A percentile compares a stretch with the other conserved stretches of the same genome.
Evolutionary conservation across 1,284 basidiomycete species (phyloP).

Genomic region (Irpex lacteus): DNA sequence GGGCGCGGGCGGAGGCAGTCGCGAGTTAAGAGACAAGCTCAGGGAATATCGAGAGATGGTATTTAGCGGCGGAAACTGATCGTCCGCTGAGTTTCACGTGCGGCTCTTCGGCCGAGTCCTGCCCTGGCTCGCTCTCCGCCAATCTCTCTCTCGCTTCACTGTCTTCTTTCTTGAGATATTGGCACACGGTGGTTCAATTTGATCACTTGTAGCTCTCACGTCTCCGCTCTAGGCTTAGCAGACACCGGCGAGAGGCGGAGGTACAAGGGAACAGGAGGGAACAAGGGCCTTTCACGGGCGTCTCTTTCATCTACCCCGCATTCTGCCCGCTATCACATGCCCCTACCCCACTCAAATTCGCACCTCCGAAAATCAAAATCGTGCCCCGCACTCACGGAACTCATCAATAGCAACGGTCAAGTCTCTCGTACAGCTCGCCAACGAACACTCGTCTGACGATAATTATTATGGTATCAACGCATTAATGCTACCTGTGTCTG

Average conservation of each 20-base stretch:
- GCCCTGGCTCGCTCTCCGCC: neutral
- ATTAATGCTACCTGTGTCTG: neutral
- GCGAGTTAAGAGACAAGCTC: neutral
- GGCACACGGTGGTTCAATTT: neutral
- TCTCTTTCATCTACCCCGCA: neutral
- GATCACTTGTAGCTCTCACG: neutral
- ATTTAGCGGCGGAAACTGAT: slow-evolving; percentile 14
- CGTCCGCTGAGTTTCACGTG: slow-evolving; percentile 10
- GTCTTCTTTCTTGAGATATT: neutral
- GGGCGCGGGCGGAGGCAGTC: neutral
- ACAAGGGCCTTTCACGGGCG: neutral
- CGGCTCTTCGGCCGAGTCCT: slow-evolving; percentile 9
- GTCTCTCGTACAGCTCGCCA: neutral
- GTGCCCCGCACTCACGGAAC: neutral
- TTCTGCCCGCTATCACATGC: slow-evolving; percentile 1
- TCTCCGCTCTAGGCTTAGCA: neutral
- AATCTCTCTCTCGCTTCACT: neutral
- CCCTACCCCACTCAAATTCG: neutral
- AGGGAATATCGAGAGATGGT: neutral
- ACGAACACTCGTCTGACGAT: neutral
- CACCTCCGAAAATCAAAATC: neutral
- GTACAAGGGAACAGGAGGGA: neutral
- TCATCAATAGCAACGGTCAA: too few relatives aligned
- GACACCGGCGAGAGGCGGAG: neutral
- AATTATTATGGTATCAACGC: neutral